phyloP scores from a whole-genome alignment of 139 green algal species.

The Coelastrella sp. region DNA sequence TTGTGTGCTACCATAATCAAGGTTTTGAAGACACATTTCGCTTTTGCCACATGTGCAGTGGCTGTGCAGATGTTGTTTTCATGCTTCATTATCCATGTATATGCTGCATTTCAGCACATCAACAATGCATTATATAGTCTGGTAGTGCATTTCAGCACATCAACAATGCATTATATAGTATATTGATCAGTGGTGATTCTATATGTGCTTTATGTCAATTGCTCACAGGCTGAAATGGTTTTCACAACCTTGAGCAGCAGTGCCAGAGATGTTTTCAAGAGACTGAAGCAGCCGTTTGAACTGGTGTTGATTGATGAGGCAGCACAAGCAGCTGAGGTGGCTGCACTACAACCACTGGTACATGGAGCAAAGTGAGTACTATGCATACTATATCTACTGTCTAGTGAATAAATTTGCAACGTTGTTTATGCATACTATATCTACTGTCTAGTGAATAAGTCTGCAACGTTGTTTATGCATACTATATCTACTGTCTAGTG shows the following conservation, averaged over 20 bases:
- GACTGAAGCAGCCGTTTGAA: conserved; percentile 28
- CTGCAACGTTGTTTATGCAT: background rate
- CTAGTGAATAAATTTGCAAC: background rate
- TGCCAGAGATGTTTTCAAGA: conserved; percentile 59
- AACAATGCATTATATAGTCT: too few species aligned
- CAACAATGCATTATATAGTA: too few species aligned
- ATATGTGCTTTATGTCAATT: too few species aligned
- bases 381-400: too few species aligned
- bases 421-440: background rate
- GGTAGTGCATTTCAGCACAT: background rate
- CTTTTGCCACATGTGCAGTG: too few species aligned
- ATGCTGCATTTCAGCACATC: background rate
- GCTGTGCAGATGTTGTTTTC: too few species aligned
- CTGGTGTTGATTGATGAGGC: conserved; percentile 94
- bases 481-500: too few species aligned
- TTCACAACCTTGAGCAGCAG: conserved; percentile 84
- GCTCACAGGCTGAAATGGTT: conserved; percentile 84
- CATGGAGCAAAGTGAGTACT: conserved; percentile 60
- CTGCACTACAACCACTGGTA: conserved; percentile 85
- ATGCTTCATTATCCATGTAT: too few species aligned
- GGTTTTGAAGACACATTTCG: too few species aligned
- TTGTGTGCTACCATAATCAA: too few species aligned
- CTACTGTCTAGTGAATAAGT: too few species aligned
- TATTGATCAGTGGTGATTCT: too few species aligned
- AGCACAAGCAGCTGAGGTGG: conserved; percentile 88